A percentile compares a stretch with the other conserved stretches of the same genome.
Conservation (phyloP, 176 grass and related monocot species). For the Phragmites australis region DNA sequence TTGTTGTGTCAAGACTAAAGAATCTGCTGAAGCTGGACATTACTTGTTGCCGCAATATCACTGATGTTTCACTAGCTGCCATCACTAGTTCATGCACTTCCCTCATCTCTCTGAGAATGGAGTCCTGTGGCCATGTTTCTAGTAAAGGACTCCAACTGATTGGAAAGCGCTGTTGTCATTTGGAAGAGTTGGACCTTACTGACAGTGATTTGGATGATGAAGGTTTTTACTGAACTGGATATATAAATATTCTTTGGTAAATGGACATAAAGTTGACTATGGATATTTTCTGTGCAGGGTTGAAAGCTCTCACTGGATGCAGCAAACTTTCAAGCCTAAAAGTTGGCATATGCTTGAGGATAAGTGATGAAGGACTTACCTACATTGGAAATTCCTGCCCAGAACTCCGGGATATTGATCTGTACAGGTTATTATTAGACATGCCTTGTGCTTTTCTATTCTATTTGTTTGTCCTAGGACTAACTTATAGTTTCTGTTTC, state of each 20-base stretch:
- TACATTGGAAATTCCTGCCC: constrained; percentile 60
- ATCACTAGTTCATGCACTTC: constrained; percentile 76
- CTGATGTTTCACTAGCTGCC: constrained; percentile 61
- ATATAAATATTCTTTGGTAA: not conserved
- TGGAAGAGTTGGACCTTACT: constrained; percentile 81
- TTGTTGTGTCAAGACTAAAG: constrained; percentile 56
- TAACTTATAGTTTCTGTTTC: constrained; percentile 39
- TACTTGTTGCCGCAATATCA: constrained; percentile 78
- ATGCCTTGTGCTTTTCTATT: not conserved
- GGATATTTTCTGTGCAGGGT: constrained; percentile 46
- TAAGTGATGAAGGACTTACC: constrained; percentile 70
- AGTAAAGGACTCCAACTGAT: constrained; percentile 65
- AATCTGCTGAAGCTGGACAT: constrained; percentile 72
- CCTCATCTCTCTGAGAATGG: constrained; percentile 80
- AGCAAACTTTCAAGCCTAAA: constrained; percentile 70
- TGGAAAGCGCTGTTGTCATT: constrained; percentile 47
- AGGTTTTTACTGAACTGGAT: constrained; percentile 50
- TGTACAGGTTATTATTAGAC: constrained; percentile 55
- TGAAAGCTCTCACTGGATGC: constrained; percentile 65
- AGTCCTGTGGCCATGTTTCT: constrained; percentile 70
- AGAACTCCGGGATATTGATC: constrained; percentile 72
- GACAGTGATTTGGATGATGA: constrained; percentile 87
- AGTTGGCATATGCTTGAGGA: constrained; percentile 79
- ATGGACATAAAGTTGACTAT: not conserved
- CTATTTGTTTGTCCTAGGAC: not conserved